Conservation (phyloP, 2,329 filamentous ascomycete species). For the Hypoxylon sp. region DNA sequence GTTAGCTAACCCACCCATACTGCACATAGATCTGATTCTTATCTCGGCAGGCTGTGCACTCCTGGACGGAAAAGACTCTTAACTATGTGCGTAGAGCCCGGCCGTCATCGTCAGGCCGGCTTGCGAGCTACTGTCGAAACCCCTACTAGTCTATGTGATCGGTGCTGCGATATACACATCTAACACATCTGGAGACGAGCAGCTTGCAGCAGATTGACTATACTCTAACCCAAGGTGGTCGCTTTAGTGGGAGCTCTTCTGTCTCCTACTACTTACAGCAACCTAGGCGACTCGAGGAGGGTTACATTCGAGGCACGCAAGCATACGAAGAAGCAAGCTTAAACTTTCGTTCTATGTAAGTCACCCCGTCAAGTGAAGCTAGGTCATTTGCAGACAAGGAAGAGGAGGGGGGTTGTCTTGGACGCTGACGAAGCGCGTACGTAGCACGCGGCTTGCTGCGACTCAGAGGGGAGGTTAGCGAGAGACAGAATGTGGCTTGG, state of each 20-base stretch:
- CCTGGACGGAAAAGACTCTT: conserved; percentile 19
- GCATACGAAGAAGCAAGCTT: conserved; percentile 19
- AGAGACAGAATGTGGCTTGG: conserved; percentile 25
- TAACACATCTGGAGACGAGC: no score
- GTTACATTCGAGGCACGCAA: conserved; percentile 26
- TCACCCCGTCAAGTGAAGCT: conserved; percentile 28
- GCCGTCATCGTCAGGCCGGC: background rate
- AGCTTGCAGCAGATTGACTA: conserved; percentile 4
- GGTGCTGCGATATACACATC: no score
- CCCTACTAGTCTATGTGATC: no score
- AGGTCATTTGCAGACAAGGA: conserved; percentile 27
- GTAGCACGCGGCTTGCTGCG: conserved; percentile 29
- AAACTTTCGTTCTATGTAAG: conserved; percentile 27
- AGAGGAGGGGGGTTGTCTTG: conserved; percentile 28
- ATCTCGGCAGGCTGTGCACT: conserved; percentile 27
- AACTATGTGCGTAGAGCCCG: conserved; percentile 13
- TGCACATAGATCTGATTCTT: conserved; percentile 33
- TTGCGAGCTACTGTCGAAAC: conserved; percentile 8
- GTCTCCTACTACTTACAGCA: conserved; percentile 9
- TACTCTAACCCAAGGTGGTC: conserved; percentile 6
- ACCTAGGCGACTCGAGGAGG: conserved; percentile 25
- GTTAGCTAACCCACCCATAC: no score
- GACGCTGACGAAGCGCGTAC: conserved; percentile 31
- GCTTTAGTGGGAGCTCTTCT: conserved; percentile 10
- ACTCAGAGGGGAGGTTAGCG: conserved; percentile 11